These are phyloP conservation scores for Tuctoria greenei DNA, from an alignment of 176 grass and related monocot species.

Conservation along the genomic window DNA sequence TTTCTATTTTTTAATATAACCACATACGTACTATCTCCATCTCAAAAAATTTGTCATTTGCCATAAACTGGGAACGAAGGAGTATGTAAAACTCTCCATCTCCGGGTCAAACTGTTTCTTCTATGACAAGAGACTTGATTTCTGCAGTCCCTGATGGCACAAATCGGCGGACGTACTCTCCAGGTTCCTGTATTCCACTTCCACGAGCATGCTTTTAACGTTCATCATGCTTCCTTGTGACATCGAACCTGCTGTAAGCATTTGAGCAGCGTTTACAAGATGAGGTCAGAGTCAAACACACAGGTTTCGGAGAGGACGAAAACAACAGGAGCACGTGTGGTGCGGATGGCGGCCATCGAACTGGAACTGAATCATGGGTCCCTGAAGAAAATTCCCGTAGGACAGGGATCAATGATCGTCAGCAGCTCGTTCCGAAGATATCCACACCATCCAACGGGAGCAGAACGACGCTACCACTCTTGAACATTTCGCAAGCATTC, in stretches of 20 bases:
- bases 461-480: background rate
- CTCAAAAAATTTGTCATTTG: no score
- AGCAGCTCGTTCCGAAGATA: no score
- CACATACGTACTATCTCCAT: no score
- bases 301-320: background rate
- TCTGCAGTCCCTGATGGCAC: background rate
- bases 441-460: background rate
- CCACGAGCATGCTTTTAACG: background rate
- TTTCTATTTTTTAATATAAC: no score
- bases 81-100: background rate
- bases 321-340: constrained; percentile 8
- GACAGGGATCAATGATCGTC: background rate
- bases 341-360: background rate
- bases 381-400: background rate
- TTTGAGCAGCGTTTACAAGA: background rate
- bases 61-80: no score
- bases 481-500: constrained; percentile 21
- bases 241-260: background rate
- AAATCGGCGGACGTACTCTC: background rate
- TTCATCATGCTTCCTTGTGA: background rate
- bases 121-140: background rate
- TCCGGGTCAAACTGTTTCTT: background rate
- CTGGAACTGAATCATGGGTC: background rate
- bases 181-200: background rate
- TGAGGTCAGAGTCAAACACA: background rate